Base-by-base conservation (phyloP, 305 asterid species). In the Stenogyne calaminthoides region DNA sequence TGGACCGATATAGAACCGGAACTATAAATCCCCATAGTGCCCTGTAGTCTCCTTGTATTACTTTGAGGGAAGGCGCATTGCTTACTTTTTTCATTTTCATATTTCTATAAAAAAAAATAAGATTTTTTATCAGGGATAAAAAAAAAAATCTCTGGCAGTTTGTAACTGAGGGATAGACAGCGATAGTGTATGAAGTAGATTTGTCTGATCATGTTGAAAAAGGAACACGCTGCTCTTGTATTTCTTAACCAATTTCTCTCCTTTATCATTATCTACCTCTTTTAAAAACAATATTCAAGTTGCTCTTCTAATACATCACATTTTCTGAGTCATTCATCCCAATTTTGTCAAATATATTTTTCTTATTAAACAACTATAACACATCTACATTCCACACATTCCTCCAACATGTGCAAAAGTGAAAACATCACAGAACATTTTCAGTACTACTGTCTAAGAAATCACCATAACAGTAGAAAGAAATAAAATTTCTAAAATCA, bases 401-500 rank as follows among this genome's bases (percentile, higher is more conserved):
- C 36, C 36, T 32, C 36, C 36, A 32, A 32, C 6, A 1, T 32
- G 36, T 32, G 36, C 36, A 32, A 32, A 4, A 32, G 36, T 32
- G 15, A 74, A 70, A 75, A 55, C 61, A 71, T 77, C 56, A 67
- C 3, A n/a, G 68, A 54, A 46, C 12, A 61, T 68, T 22, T 59
- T 27, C n/a, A 7, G 63, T 60, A 42, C 34, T 12, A 51, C 54
- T 36, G 1, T 9, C 22, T 34, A 55, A 54, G 11, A 40, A 49
- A 42, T 29, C 69, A 19, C 56, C 34, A 64, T 70, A 54, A 49
- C 54, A 67, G 25, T 2, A 63, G 25, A 77, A 71, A 54, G 29
- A 67, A 67, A 71, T 51, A 58, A 62, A 70, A 66, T 65, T 20
- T 67, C 70, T 67, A 69, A 63, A 70, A 72, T 39, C 34, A 69